A percentile compares a stretch with the other conserved stretches of the same genome.
Evolutionary conservation across 2,329 filamentous ascomycete species (phyloP).

Genomic region (Phoma herbarum): DNA sequence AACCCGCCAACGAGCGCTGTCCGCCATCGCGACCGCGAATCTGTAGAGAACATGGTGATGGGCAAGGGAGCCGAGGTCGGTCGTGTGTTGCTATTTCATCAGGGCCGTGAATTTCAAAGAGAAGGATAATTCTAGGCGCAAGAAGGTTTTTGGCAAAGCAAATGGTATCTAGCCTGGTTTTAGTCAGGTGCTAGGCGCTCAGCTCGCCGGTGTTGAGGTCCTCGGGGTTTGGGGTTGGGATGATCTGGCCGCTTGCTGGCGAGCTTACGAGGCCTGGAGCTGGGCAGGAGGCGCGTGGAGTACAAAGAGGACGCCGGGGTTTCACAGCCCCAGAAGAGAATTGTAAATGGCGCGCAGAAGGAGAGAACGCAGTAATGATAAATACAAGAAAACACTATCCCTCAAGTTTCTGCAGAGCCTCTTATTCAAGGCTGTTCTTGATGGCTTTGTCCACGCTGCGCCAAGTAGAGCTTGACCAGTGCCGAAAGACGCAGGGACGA

Average conservation of each 20-base stretch:
- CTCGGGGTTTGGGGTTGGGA: slow-evolving; percentile 27
- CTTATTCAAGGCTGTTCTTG: slow-evolving; percentile 16
- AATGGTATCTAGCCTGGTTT: slow-evolving; percentile 6
- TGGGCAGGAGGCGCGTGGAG: slow-evolving; percentile 16
- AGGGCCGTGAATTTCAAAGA: slow-evolving; percentile 16
- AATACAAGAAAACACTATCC: background rate
- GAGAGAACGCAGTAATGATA: background rate
- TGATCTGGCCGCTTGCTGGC: slow-evolving; percentile 46
- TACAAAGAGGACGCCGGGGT: slow-evolving; percentile 8
- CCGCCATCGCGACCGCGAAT: slow-evolving; percentile 43
- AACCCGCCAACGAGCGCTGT: slow-evolving; percentile 44
- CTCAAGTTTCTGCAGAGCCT: slow-evolving; percentile 1
- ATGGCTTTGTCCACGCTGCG: slow-evolving; percentile 21
- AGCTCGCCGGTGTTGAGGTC: slow-evolving; percentile 16
- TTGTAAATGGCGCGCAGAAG: slow-evolving; percentile 1
- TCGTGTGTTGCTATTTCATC: slow-evolving; percentile 50
- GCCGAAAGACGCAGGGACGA: slow-evolving; percentile 13
- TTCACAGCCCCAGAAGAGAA: slow-evolving; percentile 2
- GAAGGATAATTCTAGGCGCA: background rate
- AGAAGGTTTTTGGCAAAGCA: slow-evolving; percentile 1
- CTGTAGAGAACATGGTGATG: slow-evolving; percentile 38
- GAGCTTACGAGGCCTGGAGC: slow-evolving; percentile 39
- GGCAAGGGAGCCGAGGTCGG: slow-evolving; percentile 29
- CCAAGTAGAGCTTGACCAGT: slow-evolving; percentile 21
- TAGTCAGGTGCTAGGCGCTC: slow-evolving; percentile 18